A percentile compares a stretch with the other conserved stretches of the same genome.
Conservation (phyloP, 805 yeast species). For the Kodamaea kakaduensis region DNA sequence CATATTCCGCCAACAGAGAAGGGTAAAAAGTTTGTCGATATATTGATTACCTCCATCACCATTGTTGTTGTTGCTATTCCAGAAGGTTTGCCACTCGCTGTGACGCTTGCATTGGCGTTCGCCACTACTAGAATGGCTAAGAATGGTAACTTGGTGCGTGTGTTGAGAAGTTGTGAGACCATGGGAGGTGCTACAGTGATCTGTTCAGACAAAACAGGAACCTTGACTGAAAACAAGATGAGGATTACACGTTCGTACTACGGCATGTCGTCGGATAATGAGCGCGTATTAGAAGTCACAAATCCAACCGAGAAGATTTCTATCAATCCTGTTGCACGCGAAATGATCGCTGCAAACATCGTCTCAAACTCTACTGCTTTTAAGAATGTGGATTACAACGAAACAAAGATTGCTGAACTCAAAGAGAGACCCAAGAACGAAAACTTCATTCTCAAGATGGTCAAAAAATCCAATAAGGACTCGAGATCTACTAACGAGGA, state of each 20-base stretch:
- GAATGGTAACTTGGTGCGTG: constrained; percentile 94
- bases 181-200: constrained; percentile 98
- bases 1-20: constrained; percentile 59
- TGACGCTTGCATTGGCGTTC: constrained; percentile 92
- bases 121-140: constrained; percentile 98
- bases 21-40: constrained; percentile 79
- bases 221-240: constrained; percentile 92
- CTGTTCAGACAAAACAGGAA: constrained; percentile 97
- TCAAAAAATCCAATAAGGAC: constrained; percentile 10
- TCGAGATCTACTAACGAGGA: constrained; percentile 12
- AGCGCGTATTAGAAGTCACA: constrained; percentile 41
- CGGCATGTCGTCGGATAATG: constrained; percentile 38
- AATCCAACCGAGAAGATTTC: neutral
- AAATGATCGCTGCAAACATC: constrained; percentile 50
- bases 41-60: constrained; percentile 87
- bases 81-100: constrained; percentile 97
- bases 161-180: constrained; percentile 89
- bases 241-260: constrained; percentile 75
- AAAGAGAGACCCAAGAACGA: constrained; percentile 27
- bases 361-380: constrained; percentile 86
- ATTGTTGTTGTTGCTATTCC: constrained; percentile 98
- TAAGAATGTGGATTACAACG: constrained; percentile 53
- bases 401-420: constrained; percentile 23
- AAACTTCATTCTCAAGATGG: constrained; percentile 26
- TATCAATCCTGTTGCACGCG: constrained; percentile 21